phyloP scores from a whole-genome alignment of 2,329 filamentous ascomycete genomes.

The Coleophoma eucalyptorum region DNA sequence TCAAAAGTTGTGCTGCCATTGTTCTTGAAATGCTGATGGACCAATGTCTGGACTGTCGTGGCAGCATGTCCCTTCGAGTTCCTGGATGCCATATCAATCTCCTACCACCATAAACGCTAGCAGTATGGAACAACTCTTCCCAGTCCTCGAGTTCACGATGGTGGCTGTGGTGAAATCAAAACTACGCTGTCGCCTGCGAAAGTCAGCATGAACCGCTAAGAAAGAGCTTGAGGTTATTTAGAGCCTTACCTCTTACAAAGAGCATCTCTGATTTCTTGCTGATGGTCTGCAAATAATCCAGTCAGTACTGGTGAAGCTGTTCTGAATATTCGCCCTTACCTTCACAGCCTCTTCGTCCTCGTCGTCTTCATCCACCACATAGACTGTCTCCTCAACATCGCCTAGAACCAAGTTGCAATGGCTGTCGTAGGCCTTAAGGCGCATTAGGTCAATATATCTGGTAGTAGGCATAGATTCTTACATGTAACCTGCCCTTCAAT shows the following conservation, averaged over 20 bases:
- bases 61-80: too few species aligned
- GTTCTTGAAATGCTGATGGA: too few species aligned
- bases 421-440: constrained; percentile 83
- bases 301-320: neutral
- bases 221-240: neutral
- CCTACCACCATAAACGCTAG: too few species aligned
- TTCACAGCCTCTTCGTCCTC: constrained; percentile 72
- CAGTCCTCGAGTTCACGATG: constrained; percentile 41
- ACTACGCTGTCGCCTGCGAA: constrained; percentile 66
- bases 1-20: too few species aligned
- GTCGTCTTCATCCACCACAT: constrained; percentile 85
- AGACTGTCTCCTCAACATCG: constrained; percentile 96
- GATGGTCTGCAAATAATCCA: constrained; percentile 58
- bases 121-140: constrained; percentile 25
- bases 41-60: too few species aligned
- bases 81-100: too few species aligned
- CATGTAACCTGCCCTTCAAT: constrained; percentile 90
- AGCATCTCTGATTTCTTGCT: constrained; percentile 99
- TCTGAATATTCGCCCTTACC: constrained; percentile 42
- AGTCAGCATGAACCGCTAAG: constrained; percentile 10
- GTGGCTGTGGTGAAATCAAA: constrained; percentile 55
- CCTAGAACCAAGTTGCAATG: constrained; percentile 97
- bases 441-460: constrained; percentile 12
- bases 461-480: constrained; percentile 41
- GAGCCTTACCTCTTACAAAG: constrained; percentile 78